These are phyloP conservation scores for Quercus ilex DNA, from an alignment of 306 rosid genomes.

Conservation along the genomic window DNA sequence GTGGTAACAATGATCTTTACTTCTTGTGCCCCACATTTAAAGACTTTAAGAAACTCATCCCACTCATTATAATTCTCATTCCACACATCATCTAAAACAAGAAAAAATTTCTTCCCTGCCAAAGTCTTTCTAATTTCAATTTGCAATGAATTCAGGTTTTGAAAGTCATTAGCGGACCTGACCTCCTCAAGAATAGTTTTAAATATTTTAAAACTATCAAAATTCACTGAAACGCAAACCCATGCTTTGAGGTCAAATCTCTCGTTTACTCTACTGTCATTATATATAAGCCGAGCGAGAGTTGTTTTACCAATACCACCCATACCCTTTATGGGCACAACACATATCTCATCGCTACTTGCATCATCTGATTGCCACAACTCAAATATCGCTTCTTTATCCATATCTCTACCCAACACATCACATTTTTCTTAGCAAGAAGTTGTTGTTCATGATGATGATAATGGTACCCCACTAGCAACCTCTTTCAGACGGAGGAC, in stretches of 20 bases:
- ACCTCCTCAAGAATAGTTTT: constrained; percentile 12
- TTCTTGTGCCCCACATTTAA: constrained; percentile 4
- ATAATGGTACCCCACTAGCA: no score
- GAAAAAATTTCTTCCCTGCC: constrained; percentile 7
- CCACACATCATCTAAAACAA: constrained; percentile 34
- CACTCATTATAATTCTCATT: constrained; percentile 12
- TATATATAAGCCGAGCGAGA: constrained; percentile 5
- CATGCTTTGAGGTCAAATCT: constrained; percentile 1
- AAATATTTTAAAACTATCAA: not conserved
- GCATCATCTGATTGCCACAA: not conserved
- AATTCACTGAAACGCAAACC: constrained; percentile 17
- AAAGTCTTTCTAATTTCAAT: not conserved
- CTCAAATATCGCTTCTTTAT: not conserved
- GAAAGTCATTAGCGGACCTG: not conserved
- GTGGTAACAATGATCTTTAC: constrained; percentile 23
- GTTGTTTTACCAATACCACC: constrained; percentile 22
- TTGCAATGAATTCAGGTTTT: not conserved
- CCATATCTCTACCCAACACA: constrained; percentile 17
- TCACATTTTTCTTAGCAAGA: not conserved
- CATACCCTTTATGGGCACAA: constrained; percentile 10
- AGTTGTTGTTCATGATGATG: not conserved
- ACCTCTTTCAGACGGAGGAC: not conserved
- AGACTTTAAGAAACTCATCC: constrained; percentile 1
- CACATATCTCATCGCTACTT: not conserved
- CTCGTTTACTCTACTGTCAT: constrained; percentile 2